Base-by-base conservation (phyloP, 1,139 yeast genomes). In the Candida pseudoviswanathii region DNA sequence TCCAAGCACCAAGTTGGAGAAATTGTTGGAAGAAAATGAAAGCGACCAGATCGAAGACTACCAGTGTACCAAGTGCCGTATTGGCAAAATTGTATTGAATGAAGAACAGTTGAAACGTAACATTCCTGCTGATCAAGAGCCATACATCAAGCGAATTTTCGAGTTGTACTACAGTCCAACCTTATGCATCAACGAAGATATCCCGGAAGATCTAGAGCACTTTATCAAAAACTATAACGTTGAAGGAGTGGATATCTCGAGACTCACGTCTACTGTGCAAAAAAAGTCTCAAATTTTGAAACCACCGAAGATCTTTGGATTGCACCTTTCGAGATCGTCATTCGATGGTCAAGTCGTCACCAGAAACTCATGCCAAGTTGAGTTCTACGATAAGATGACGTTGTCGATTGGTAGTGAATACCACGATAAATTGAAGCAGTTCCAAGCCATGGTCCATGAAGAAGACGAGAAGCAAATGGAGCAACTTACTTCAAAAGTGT, bases 271-370 rank as follows among this genome's bases (percentile, higher is more conserved):
- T 0, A 81, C 86, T 0, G 91, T 91, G 2, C 78, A 82, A 46
- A 85, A 88, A 59, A 80, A 78, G 52, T 81, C 86, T 0, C 77
- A 78, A 41, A 79, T 89, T 42, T 75, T 82, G 38, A 77, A 79
- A 53, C 81, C 91, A 3, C 97, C 98, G 0, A 76, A 80, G 48
- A 73, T 89, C 9, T 74, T 91, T 52, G 82, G 89, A 0, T 70
- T 92, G 21, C 97, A 92, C 64, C 70, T 92, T 46, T 89, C 96
- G 4, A 76, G 98, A 58, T 90, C 97, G 0, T 78, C 87, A 36
- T 91, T 80, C 62, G 78, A 82, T 48, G 91, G 89, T n/a, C 81
- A 82, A 46, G 82, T 80, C 29, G 83, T 88, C 2, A 77, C 86
- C 3, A 80, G 96, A 59, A 92, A 91, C 65, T 74, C 88, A 4